phyloP scores from a whole-genome alignment of 805 yeast species.

The Candida oleophila region DNA sequence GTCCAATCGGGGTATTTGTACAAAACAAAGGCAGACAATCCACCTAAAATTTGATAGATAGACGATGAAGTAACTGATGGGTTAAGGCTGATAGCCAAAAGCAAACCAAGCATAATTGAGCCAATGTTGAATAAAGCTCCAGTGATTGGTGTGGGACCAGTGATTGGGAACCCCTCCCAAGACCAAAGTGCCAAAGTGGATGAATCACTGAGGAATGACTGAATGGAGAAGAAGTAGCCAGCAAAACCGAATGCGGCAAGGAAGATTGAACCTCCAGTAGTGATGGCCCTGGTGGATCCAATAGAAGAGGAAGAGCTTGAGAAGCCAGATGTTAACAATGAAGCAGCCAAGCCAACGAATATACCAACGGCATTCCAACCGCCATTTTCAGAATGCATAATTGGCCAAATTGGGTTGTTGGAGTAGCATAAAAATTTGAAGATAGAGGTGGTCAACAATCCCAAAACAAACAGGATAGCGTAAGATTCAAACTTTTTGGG shows the following conservation, averaged over 20 bases:
- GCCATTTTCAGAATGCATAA: slow-evolving; percentile 80
- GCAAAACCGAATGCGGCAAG: slow-evolving; percentile 72
- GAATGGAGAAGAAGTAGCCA: slow-evolving; percentile 65
- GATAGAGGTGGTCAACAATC: slow-evolving; percentile 70
- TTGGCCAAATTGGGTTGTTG: slow-evolving; percentile 96
- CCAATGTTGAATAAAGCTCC: slow-evolving; percentile 69
- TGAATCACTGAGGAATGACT: slow-evolving; percentile 78
- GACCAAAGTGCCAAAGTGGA: slow-evolving; percentile 88
- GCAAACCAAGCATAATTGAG: slow-evolving; percentile 55
- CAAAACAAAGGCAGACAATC: slow-evolving; percentile 50
- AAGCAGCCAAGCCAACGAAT: slow-evolving; percentile 58
- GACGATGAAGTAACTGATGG: slow-evolving; percentile 18
- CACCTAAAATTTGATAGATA: slow-evolving; percentile 42
- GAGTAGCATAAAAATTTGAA: slow-evolving; percentile 75
- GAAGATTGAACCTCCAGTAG: slow-evolving; percentile 44
- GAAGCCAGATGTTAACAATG: slow-evolving; percentile 54
- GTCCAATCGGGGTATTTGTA: slow-evolving; percentile 62
- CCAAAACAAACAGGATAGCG: slow-evolving; percentile 61
- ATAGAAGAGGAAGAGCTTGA: slow-evolving; percentile 9
- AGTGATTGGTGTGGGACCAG: slow-evolving; percentile 84
- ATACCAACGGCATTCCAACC: slow-evolving; percentile 80
- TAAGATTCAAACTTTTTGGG: slow-evolving; percentile 41
- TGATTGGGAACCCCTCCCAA: slow-evolving; percentile 94
- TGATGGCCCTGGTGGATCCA: slow-evolving; percentile 12
- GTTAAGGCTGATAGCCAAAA: slow-evolving; percentile 23